Base-by-base conservation (phyloP, 192 early-diverging fungal genomes). In the Thoreauomyces humboldtii region DNA sequence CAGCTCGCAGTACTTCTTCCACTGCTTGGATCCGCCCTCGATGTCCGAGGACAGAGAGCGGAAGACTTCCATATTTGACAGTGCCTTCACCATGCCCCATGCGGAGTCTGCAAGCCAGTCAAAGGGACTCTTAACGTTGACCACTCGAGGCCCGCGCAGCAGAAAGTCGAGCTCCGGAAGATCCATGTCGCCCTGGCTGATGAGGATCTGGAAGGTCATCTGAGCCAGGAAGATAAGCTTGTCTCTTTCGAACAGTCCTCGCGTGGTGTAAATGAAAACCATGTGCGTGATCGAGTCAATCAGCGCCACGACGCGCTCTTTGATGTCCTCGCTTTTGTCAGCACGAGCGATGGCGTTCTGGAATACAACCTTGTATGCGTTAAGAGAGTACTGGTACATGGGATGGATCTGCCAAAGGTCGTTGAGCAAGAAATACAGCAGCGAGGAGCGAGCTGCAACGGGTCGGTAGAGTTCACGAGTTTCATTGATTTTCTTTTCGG, bases 361-460 rank as follows among this genome's bases (percentile, higher is more conserved):
- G 75, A 86, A 86, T 0, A 86, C 85, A 21, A 86, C 85, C 52
- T 86, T 86, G 72, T 81, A 86, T 6, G 85, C 79, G 46, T 82
- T 82, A n/a, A 86, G 74, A 7, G 85, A 86, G 73, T 83, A 86
- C 72, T 86, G 85, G 57, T 86, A 86, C 85, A 86, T 86, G 9
- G 85, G 85, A 46, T 86, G 83, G 59, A 86, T 86, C 64, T 86
- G 80, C 79, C 83, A 86, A 27, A 86, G 61, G 51, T 84, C 82
- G 69, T 86, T 86, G 15, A 86, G 69, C 56, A 86, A 65, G 71
- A 86, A 86, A 59, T 86, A 86, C 17, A 86, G 65, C 21, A 86
- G 60, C 0, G 85, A 86, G 2, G 85, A 84, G 19, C 85, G 69
- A n/a, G 78, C 83, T 9, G 85, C 85, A 4, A 86, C 85, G 4